phyloP scores from a whole-genome alignment of 352 stramenopile species.

The Blastocystis sp. region DNA sequence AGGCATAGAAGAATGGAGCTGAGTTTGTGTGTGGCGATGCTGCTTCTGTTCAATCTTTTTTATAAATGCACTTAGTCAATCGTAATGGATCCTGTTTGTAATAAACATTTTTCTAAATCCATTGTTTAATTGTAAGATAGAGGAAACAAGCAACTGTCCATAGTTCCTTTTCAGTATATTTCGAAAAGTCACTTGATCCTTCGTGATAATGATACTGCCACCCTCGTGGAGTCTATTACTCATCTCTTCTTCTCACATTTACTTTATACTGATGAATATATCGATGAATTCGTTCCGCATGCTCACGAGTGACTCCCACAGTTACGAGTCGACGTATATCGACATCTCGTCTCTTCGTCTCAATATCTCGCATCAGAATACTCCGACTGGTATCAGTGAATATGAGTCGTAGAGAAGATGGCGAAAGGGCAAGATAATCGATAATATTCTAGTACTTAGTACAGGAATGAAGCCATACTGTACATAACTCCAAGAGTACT shows the following conservation, averaged over 20 bases:
- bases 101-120: slow-evolving; percentile 25
- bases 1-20: slow-evolving; percentile 20
- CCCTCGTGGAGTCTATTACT: not conserved
- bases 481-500: slow-evolving; percentile 51
- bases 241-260: not conserved
- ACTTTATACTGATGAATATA: slow-evolving; percentile 48
- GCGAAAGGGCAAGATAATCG: not conserved
- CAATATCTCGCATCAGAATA: not conserved
- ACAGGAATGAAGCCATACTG: not conserved
- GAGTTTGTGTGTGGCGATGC: slow-evolving; percentile 25
- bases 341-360: not conserved
- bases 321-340: not conserved
- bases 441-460: not conserved
- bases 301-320: not conserved
- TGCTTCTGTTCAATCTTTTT: slow-evolving; percentile 4
- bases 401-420: not conserved
- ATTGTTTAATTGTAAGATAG: not conserved
- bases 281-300: not conserved
- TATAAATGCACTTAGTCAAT: slow-evolving; percentile 38
- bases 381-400: not conserved
- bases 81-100: slow-evolving; percentile 15
- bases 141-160: slow-evolving; percentile 15
- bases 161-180: slow-evolving; percentile 11
- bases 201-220: slow-evolving; percentile 15
- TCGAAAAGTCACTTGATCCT: not conserved